These are phyloP conservation scores for Colletotrichum sp. DNA, from an alignment of 2,329 filamentous ascomycete species.

Conservation along the genomic window DNA sequence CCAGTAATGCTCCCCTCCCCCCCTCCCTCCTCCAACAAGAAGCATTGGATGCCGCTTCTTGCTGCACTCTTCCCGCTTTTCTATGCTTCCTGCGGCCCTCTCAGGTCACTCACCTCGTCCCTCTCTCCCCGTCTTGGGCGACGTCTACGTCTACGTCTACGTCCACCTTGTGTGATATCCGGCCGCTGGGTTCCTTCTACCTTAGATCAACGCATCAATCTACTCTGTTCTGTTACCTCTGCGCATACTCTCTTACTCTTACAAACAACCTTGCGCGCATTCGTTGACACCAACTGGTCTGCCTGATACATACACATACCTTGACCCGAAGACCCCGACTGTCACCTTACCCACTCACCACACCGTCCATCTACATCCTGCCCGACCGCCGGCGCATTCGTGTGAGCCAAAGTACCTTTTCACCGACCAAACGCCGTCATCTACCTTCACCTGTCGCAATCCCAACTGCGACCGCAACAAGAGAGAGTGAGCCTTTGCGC, in stretches of 20 bases:
- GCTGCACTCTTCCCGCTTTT: constrained; percentile 15
- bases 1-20: background rate
- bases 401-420: background rate
- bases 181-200: background rate
- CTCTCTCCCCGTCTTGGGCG: background rate
- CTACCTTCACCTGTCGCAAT: constrained; percentile 5
- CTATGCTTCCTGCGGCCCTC: constrained; percentile 1
- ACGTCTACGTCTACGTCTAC: background rate
- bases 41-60: constrained; percentile 11
- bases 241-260: background rate
- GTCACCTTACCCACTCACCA: background rate
- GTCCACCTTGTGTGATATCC: background rate
- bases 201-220: constrained; percentile 7
- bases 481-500: background rate
- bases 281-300: background rate
- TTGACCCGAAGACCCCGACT: background rate
- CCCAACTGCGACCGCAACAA: background rate
- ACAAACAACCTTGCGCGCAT: background rate
- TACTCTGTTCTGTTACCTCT: background rate
- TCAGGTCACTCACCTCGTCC: background rate
- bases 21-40: background rate
- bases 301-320: background rate
- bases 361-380: background rate
- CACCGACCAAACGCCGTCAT: background rate
- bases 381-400: constrained; percentile 1